Percentiles rank a stretch among this genome's conserved stretches.
Evolutionary conservation across 371 early-diverging fungal species (phyloP).

Genomic region (Lichtheimia ramosa): DNA sequence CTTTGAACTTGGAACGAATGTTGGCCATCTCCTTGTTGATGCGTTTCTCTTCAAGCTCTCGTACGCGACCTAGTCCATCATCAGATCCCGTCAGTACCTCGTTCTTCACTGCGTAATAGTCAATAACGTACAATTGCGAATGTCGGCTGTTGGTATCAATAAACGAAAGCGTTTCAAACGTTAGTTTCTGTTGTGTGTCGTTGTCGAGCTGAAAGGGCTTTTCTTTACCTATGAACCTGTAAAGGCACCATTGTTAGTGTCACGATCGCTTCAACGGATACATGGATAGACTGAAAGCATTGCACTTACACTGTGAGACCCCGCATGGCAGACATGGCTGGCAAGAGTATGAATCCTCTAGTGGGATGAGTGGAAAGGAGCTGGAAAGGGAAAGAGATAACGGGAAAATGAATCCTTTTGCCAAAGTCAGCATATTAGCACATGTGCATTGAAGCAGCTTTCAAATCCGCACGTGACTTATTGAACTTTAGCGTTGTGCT

Average conservation of each 20-base stretch:
- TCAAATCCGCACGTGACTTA: too few species aligned
- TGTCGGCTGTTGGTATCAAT: conserved; percentile 17
- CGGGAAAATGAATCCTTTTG: conserved; percentile 5
- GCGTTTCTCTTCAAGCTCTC: conserved; percentile 95
- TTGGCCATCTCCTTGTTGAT: conserved; percentile 99
- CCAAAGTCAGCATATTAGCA: too few species aligned
- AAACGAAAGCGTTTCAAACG: neutral
- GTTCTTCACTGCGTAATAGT: neutral
- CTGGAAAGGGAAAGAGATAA: neutral
- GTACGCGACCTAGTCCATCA: conserved; percentile 77
- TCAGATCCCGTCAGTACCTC: neutral
- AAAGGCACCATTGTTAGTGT: neutral
- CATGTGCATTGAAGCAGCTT: too few species aligned
- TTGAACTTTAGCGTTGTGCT: too few species aligned
- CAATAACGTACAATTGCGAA: conserved; percentile 47
- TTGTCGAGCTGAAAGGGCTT: neutral
- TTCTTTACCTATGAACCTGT: conserved; percentile 19
- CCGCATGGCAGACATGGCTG: conserved; percentile 16
- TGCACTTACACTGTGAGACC: conserved; percentile 15
- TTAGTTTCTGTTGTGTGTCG: conserved; percentile 4
- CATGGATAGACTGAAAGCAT: too few species aligned
- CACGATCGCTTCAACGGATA: neutral
- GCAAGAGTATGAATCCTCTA: neutral
- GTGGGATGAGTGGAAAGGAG: neutral
- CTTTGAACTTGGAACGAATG: conserved; percentile 96